These are phyloP conservation scores for Corylus avellana DNA, from an alignment of 306 rosid species.

Conservation along the genomic window DNA sequence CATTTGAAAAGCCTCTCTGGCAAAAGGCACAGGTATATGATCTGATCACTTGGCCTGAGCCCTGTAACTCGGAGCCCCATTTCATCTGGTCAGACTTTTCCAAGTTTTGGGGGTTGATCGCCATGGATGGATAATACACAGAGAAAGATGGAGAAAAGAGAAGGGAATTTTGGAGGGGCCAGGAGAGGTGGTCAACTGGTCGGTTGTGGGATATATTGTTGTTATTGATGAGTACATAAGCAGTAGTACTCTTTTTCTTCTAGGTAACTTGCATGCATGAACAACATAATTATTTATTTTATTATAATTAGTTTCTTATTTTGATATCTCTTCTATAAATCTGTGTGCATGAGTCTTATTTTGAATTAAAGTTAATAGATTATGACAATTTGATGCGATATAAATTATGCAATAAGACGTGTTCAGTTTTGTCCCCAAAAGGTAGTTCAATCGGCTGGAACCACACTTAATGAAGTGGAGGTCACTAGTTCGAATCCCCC, in stretches of 20 bases:
- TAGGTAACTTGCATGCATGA: not conserved
- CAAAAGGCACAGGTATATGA: conserved; percentile 66
- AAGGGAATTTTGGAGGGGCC: not conserved
- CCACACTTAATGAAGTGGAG: too few species aligned
- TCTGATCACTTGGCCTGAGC: conserved; percentile 27
- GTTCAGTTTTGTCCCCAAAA: too few species aligned
- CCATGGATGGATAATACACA: conserved; percentile 28
- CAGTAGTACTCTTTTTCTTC: conserved; percentile 2
- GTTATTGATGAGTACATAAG: conserved; percentile 17
- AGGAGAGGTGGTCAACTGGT: conserved; percentile 28
- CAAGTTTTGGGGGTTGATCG: conserved; percentile 31
- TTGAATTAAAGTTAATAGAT: too few species aligned
- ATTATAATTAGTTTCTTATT: not conserved
- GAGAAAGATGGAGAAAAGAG: conserved; percentile 6
- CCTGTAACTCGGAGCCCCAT: conserved; percentile 27
- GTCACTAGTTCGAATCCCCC: too few species aligned
- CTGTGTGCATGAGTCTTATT: not conserved
- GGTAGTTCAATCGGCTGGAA: too few species aligned
- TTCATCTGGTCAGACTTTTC: conserved; percentile 35
- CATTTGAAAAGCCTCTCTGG: conserved; percentile 69
- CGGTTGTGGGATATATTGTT: conserved; percentile 22
- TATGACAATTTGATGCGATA: too few species aligned
- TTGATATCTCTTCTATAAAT: too few species aligned
- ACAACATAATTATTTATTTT: not conserved
- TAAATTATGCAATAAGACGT: too few species aligned